Evolutionary conservation across 2,329 filamentous ascomycete genomes (phyloP), one percentile per base, ranked within the genome.

Genomic region (Hyphodiscus sp.): DNA sequence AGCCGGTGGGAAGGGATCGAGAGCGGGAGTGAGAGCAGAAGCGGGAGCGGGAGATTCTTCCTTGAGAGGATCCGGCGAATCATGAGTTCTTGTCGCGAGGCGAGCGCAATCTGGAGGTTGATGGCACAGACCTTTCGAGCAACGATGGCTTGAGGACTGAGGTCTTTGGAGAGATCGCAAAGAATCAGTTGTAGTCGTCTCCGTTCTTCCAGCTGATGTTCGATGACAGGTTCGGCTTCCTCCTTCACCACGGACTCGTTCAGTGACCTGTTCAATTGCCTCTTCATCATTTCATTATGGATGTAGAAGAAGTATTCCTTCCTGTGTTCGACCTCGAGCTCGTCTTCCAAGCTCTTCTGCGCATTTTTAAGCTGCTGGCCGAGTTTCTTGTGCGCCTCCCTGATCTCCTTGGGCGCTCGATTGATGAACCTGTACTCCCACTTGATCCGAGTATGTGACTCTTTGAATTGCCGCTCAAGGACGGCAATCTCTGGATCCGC

Each of bases 361-460:
- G 45, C 26, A 54, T 47, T 53, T 10, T 23, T 60, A 16, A 62
- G 50, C 38, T 56, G 26, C 20, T 56, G 20, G 33, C 52, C 10
- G 26, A 61, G 47, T 10, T 55, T 16, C 41, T 56, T 19, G 45
- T 61, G 30, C 41, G 45, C 41, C 20, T 57, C 33, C 47, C 20
- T 11, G 10, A 45, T 45, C 46, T 56, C 29, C 51, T 53, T 51
- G 0, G 53, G 57, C 0, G 52, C 51, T 18, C 41, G 49, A n/a
- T 61, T 59, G 33, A 63, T 58, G 20, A 60, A 60, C 48, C 53
- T 61, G 20, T 63, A 58, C 15, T 57, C 42, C 49, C 38, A 54
- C 47, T 33, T 33, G 13, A 33, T 33, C 29, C 13, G 13, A 13
- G 29, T 33, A 33, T 33, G 13, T 8, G 29, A 33, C 29, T 33